Evolutionary conservation across 1,284 basidiomycete genomes (phyloP), one percentile per base, ranked within the genome.

Genomic region (Fomitopsis palustris): DNA sequence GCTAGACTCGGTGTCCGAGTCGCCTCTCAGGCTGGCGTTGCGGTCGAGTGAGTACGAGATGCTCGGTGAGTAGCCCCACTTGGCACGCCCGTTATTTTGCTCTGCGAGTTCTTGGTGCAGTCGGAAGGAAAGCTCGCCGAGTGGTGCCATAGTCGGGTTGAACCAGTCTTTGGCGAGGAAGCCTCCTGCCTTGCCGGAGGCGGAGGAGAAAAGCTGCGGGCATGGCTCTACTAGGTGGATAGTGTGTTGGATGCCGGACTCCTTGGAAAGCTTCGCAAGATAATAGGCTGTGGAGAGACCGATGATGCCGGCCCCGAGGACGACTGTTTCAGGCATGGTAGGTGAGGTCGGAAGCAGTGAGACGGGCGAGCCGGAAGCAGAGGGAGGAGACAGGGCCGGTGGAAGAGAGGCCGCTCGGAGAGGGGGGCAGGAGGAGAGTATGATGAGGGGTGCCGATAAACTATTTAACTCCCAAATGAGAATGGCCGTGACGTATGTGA

Each of bases 161-260:
- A 86, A 85, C 87, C 87, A 89, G 70, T 88, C 85, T 58, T 80
- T 74, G 1, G 87, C 86, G 53, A 89, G 70, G 64, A 89, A 84
- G 6, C 86, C 87, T 7, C 83, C 86, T 0, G 83, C 82, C 64
- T 86, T 85, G 9, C 86, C 86, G 1, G 79, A 81, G 1, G 87
- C 84, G 3, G 74, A 85, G 6, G 69, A 64, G 60, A 75, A 76
- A 64, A 75, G 72, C 39, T 65, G 55, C 17, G 73, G 71, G 3
- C 70, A 67, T 27, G 72, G 62, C 41, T 76, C 74, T 64, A 76
- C 68, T 64, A 76, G 61, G 64, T 75, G 72, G 52, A 76, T 73
- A 19, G 62, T 62, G 61, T 71, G 70, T 43, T 23, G 37, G 52
- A 29, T 0, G 21, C 27, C 27, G 54, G 23, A 35, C 2, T 53